Evolutionary conservation across 352 stramenopile genomes (phyloP).

Genomic region (Globisporangium echinulatum): DNA sequence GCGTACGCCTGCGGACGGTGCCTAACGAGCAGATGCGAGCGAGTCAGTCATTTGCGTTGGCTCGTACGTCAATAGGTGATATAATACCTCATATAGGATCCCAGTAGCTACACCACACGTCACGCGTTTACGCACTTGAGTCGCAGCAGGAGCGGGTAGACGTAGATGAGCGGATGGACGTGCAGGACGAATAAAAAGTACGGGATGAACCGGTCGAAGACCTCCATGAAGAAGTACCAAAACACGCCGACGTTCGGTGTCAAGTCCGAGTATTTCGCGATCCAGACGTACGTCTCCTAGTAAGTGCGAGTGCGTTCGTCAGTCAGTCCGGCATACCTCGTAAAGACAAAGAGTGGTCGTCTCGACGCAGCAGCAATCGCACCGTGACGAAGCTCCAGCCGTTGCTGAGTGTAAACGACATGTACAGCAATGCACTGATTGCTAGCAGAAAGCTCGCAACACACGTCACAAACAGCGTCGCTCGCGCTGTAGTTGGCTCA

Average conservation of each 20-base stretch:
- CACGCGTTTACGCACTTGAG: constrained; percentile 38
- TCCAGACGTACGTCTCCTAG: constrained; percentile 78
- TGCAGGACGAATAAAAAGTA: constrained; percentile 84
- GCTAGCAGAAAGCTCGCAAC: constrained; percentile 19
- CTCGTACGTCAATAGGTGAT: too few relatives aligned
- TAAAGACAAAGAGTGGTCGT: background rate
- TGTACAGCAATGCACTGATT: constrained; percentile 32
- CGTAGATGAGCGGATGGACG: constrained; percentile 74
- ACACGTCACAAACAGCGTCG: constrained; percentile 5
- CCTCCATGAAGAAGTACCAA: constrained; percentile 88
- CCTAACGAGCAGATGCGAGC: constrained; percentile 17
- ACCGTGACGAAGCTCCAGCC: constrained; percentile 65
- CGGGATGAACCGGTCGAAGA: constrained; percentile 81
- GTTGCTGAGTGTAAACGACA: constrained; percentile 49
- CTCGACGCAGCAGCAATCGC: background rate
- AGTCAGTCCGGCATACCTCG: too few relatives aligned
- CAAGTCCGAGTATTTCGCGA: constrained; percentile 73
- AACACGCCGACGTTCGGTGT: constrained; percentile 83
- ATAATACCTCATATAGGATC: too few relatives aligned
- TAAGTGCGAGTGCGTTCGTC: too few relatives aligned
- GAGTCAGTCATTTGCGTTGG: too few relatives aligned
- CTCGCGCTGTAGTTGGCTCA: background rate
- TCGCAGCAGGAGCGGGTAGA: constrained; percentile 70
- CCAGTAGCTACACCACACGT: too few relatives aligned
- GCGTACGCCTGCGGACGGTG: constrained; percentile 66